Conservation (phyloP, 768 basidiomycete species). For the Podaxis sp. region DNA sequence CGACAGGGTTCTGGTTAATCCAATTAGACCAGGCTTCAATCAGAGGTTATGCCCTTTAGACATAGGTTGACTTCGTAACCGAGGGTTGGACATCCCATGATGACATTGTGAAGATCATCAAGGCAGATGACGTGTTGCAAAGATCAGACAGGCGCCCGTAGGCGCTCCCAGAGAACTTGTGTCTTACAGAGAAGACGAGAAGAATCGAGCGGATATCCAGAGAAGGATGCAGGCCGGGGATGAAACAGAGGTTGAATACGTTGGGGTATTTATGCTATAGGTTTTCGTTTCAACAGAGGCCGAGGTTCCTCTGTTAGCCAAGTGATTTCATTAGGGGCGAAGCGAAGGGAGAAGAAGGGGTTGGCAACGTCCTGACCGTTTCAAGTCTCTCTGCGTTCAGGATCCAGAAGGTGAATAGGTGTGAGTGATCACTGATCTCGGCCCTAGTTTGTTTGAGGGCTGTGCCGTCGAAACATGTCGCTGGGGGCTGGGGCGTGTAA, state of each 20-base stretch:
- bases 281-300: not conserved
- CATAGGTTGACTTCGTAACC: not conserved
- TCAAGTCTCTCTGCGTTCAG: not conserved
- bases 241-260: not conserved
- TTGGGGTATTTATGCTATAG: not conserved
- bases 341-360: not conserved
- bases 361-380: not conserved
- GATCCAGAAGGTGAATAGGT: not conserved
- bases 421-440: not conserved
- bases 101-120: constrained; percentile 6
- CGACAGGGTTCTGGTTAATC: constrained; percentile 4
- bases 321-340: not conserved
- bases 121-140: not conserved
- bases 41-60: constrained; percentile 1
- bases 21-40: not conserved
- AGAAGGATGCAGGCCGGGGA: not conserved
- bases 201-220: not conserved
- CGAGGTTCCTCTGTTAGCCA: not conserved
- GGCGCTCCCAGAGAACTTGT: too few species aligned
- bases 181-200: not conserved
- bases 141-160: not conserved
- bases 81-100: constrained; percentile 8
- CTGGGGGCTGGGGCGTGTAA: too few species aligned
- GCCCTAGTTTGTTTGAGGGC: not conserved
- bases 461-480: too few species aligned